Base-by-base conservation (phyloP, 208 protist species). In the Crithidia acanthocephali region DNA sequence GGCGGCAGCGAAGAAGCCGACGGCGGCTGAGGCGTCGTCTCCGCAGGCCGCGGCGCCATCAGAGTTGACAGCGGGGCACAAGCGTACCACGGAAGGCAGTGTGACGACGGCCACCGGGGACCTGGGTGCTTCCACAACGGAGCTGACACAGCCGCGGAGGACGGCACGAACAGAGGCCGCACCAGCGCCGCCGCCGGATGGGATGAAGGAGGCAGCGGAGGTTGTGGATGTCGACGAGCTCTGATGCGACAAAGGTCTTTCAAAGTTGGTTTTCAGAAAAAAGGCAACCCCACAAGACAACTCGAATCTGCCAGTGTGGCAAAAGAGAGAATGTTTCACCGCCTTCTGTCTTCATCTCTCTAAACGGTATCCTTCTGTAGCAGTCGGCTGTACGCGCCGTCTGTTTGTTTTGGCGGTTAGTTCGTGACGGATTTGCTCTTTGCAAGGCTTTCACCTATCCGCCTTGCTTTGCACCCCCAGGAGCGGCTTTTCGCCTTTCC, bases 1-100 rank as follows among this genome's bases (percentile, higher is more conserved):
- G 16, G 55, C 72, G 2, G 66, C 72, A n/a, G 28, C 59, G 1
- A 66, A 64, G 58, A 85, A 85, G 67, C 45, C 57, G 7, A 7
- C 28, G 15, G 16, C 51, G 23, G 4, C 69, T 32, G 50, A 50
- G 20, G 25, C 32, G 20, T 22, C 57, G 22, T 5, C 60, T 2
- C 16, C 15, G 51, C 5, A 13, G 35, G 35, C 25, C 10, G 15
- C 27, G 5, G 30, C 40, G 10, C 25, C 33, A 47, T 28, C 23
- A 1, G 22, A 6, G 27, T 53, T 33, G 28, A 6, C 2, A 37
- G 42, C 44, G 0, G 60, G 55, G 6, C 13, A 57, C 40, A 79
- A 79, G 42, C 32, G 60, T 25, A 18, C 22, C 2, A 4, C 55
- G 20, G 69, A 70, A 28, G 27, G 30, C 2, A 8, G 0, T 7